Evolutionary conservation across 768 basidiomycete species (phyloP).

Genomic region (Pleurotus djamor): DNA sequence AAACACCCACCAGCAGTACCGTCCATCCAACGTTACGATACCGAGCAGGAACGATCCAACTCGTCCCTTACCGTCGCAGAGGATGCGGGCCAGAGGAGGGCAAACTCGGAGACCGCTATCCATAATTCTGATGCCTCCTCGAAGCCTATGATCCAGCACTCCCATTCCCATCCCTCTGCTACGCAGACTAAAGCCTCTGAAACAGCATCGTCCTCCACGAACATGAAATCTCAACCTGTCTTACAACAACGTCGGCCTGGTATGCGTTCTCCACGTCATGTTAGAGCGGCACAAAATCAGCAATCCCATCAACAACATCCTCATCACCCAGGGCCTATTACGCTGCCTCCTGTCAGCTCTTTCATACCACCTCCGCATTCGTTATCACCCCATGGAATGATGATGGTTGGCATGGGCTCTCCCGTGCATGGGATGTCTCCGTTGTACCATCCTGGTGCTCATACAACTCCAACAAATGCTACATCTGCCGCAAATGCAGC

Average conservation of each 20-base stretch:
- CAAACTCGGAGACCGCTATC: background rate
- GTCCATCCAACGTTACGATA: too few relatives aligned
- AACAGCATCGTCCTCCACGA: background rate
- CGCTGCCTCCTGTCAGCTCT: conserved; percentile 50
- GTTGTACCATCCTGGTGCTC: conserved; percentile 32
- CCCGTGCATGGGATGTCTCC: conserved; percentile 33
- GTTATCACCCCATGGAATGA: conserved; percentile 22
- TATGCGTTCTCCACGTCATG: conserved; percentile 3
- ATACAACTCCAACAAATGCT: conserved; percentile 20
- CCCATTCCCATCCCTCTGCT: background rate
- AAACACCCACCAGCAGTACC: background rate
- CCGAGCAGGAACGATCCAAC: too few relatives aligned
- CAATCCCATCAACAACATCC: conserved; percentile 24
- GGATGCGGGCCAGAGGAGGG: background rate
- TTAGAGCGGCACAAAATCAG: conserved; percentile 1
- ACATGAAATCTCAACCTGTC: background rate
- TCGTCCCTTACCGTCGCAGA: background rate
- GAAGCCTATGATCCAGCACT: background rate
- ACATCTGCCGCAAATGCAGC: conserved; percentile 9
- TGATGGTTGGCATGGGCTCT: conserved; percentile 5
- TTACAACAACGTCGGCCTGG: background rate
- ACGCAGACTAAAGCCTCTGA: background rate
- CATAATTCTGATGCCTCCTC: background rate
- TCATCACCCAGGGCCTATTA: conserved; percentile 70
- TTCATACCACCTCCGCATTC: conserved; percentile 21